Evolutionary conservation across 192 early-diverging fungal genomes (phyloP).

Genomic region (Physocladia obscura): DNA sequence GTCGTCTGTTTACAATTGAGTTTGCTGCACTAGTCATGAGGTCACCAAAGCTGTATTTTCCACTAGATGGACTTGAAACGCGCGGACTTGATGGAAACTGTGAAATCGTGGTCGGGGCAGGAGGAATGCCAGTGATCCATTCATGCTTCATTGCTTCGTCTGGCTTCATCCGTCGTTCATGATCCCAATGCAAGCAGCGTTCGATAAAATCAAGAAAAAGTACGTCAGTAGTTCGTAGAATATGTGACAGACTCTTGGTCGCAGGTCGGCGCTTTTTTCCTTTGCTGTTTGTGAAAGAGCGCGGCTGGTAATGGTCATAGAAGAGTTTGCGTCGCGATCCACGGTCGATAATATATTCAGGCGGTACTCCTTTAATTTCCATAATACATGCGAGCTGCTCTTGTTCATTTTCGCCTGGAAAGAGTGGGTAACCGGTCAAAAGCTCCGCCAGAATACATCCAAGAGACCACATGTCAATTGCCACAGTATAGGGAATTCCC

Average conservation of each 20-base stretch:
- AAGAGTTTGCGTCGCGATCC: conserved; percentile 33
- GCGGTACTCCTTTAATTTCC: conserved; percentile 27
- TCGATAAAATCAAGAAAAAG: conserved; percentile 86
- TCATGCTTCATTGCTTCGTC: conserved; percentile 79
- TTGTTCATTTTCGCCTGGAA: conserved; percentile 39
- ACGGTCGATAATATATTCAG: background rate
- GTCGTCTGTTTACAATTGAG: conserved; percentile 3
- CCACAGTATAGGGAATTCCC: conserved; percentile 34
- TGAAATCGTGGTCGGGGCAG: background rate
- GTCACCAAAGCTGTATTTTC: conserved; percentile 21
- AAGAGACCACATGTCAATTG: conserved; percentile 51
- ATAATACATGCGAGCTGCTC: conserved; percentile 43
- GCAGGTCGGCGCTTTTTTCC: conserved; percentile 83
- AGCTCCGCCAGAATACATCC: conserved; percentile 50
- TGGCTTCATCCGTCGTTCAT: conserved; percentile 85
- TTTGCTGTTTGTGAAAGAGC: conserved; percentile 76
- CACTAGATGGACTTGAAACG: background rate
- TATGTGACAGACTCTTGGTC: conserved; percentile 70
- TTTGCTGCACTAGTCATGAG: conserved; percentile 20
- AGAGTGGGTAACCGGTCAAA: conserved; percentile 45
- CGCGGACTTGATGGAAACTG: background rate
- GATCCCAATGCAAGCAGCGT: conserved; percentile 88
- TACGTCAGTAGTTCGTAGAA: conserved; percentile 75
- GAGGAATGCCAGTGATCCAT: conserved; percentile 28
- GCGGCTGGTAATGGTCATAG: conserved; percentile 63